These are phyloP conservation scores for Rhodotorula sp. DNA, from an alignment of 1,284 basidiomycete genomes.

Conservation along the genomic window DNA sequence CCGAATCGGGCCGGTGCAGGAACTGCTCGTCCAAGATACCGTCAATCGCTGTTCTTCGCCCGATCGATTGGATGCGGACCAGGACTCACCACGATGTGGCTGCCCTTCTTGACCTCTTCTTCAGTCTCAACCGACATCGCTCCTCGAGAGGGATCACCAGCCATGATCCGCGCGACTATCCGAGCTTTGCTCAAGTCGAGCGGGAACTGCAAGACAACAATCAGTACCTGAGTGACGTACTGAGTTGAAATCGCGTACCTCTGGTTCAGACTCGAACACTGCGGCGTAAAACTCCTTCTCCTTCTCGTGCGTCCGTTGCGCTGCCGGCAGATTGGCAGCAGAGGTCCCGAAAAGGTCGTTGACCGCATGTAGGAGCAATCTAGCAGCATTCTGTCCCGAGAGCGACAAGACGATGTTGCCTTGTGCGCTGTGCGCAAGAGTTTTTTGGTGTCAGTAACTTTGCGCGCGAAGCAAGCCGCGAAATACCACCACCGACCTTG, in stretches of 20 bases:
- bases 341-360: slow-evolving; percentile 19
- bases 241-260: background rate
- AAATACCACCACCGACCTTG: slow-evolving; percentile 5
- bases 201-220: background rate
- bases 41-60: too few species aligned
- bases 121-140: slow-evolving; percentile 38
- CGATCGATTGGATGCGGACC: background rate
- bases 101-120: slow-evolving; percentile 23
- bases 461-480: background rate
- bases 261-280: slow-evolving; percentile 15
- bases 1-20: slow-evolving; percentile 23
- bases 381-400: slow-evolving; percentile 32
- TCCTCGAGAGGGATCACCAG: slow-evolving; percentile 34
- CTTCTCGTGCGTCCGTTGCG: slow-evolving; percentile 22
- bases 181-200: slow-evolving; percentile 21
- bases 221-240: too few species aligned
- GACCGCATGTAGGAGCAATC: slow-evolving; percentile 26
- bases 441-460: background rate
- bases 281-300: slow-evolving; percentile 40
- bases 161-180: slow-evolving; percentile 35
- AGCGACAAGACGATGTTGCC: slow-evolving; percentile 39
- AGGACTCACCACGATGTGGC: slow-evolving; percentile 18
- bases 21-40: slow-evolving; percentile 12
- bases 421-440: slow-evolving; percentile 16
- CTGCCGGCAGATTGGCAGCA: background rate